phyloP scores from a whole-genome alignment of 2,329 filamentous ascomycete genomes.

The Exophiala spinifera region DNA sequence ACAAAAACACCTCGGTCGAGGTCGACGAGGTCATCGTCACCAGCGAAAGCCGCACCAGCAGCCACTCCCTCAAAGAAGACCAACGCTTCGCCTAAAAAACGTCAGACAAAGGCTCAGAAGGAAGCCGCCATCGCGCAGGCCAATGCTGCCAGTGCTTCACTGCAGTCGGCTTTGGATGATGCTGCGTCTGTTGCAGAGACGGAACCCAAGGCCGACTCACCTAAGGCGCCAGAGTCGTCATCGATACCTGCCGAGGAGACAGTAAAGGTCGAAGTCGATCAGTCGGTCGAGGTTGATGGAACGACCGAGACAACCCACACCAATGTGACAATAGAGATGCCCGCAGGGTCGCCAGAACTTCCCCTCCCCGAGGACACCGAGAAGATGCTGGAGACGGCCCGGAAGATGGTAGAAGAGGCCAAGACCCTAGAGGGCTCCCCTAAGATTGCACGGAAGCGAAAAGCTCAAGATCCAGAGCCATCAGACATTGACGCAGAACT shows the following conservation, averaged over 20 bases:
- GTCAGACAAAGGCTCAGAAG: constrained; percentile 49
- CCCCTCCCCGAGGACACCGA: constrained; percentile 74
- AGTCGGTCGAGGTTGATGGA: constrained; percentile 66
- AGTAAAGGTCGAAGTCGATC: constrained; percentile 68
- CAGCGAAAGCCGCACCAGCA: constrained; percentile 41
- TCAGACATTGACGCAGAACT: constrained; percentile 36
- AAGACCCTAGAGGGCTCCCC: constrained; percentile 44
- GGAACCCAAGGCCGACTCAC: constrained; percentile 20
- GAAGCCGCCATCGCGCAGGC: constrained; percentile 49
- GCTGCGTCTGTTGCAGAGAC: constrained; percentile 35
- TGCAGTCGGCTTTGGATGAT: constrained; percentile 49
- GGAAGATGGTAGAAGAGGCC: constrained; percentile 78
- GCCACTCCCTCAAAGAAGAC: constrained; percentile 24
- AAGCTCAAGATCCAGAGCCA: constrained; percentile 56
- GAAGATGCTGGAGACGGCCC: constrained; percentile 80
- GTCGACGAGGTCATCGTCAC: constrained; percentile 58
- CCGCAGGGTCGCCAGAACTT: constrained; percentile 62
- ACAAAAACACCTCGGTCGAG: constrained; percentile 39
- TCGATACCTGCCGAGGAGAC: constrained; percentile 38
- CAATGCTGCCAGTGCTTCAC: constrained; percentile 46
- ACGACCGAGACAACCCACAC: constrained; percentile 68
- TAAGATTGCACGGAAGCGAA: constrained; percentile 60
- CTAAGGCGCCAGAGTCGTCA: constrained; percentile 3
- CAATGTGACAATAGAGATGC: constrained; percentile 72
- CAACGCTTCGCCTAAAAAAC: constrained; percentile 54